Conservation (phyloP, 805 yeast species). For the Candida parachauliodes region DNA sequence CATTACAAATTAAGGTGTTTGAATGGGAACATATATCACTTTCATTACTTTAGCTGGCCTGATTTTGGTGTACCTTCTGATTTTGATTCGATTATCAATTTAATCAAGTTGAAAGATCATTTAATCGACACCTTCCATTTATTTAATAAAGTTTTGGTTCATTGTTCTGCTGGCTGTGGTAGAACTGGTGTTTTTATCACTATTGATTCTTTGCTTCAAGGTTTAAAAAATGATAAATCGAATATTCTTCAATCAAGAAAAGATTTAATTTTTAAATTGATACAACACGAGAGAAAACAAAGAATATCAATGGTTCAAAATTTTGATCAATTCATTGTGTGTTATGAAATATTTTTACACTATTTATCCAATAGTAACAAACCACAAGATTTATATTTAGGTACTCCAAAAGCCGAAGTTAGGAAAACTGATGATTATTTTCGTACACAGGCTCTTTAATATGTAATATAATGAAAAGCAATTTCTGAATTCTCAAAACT, state of each 20-base stretch:
- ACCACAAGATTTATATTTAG: not conserved
- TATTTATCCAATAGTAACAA: slow-evolving; percentile 13
- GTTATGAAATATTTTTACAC: slow-evolving; percentile 59
- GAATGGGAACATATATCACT: slow-evolving; percentile 27
- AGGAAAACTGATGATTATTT: not conserved
- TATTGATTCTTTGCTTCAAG: slow-evolving; percentile 37
- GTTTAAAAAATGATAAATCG: slow-evolving; percentile 13
- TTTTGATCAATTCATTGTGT: slow-evolving; percentile 66
- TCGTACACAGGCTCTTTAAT: too few species aligned
- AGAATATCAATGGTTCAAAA: slow-evolving; percentile 83
- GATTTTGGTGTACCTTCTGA: slow-evolving; percentile 43
- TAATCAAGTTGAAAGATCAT: slow-evolving; percentile 32
- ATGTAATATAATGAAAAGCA: too few species aligned
- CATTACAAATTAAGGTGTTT: slow-evolving; percentile 17
- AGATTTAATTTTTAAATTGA: slow-evolving; percentile 61
- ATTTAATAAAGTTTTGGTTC: slow-evolving; percentile 31
- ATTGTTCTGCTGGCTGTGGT: slow-evolving; percentile 62
- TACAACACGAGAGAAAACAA: slow-evolving; percentile 67
- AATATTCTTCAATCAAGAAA: slow-evolving; percentile 13
- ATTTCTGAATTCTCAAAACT: too few species aligned
- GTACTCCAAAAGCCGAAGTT: not conserved
- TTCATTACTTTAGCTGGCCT: slow-evolving; percentile 44
- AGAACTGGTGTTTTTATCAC: slow-evolving; percentile 53
- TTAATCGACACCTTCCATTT: slow-evolving; percentile 12
- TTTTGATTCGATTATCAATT: slow-evolving; percentile 25